A percentile compares a stretch with the other conserved stretches of the same genome.
Conservation (phyloP, 2,329 filamentous ascomycete species). For the Ascochyta rabiei region DNA sequence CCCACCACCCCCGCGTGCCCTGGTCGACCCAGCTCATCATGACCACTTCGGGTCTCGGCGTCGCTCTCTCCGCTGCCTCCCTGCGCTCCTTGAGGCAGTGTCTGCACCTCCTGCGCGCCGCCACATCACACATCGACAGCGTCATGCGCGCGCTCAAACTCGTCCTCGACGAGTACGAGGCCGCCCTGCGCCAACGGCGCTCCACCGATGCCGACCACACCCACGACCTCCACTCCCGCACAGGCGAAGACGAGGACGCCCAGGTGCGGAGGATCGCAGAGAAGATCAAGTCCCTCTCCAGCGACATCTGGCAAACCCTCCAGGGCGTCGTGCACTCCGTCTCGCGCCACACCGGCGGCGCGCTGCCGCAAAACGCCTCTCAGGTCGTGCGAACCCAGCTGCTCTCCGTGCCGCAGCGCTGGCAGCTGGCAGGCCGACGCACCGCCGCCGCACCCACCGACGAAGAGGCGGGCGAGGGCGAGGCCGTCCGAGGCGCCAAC, state of each 20-base stretch:
- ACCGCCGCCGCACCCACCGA: slow-evolving; percentile 3
- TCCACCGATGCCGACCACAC: slow-evolving; percentile 27
- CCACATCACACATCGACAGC: slow-evolving; percentile 79
- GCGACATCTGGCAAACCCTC: slow-evolving; percentile 60
- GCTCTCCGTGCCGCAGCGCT: slow-evolving; percentile 81
- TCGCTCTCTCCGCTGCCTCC: slow-evolving; percentile 90
- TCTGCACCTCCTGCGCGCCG: slow-evolving; percentile 77
- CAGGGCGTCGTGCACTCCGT: slow-evolving; percentile 84
- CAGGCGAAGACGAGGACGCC: slow-evolving; percentile 38
- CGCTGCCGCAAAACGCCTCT: slow-evolving; percentile 85
- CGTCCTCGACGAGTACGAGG: slow-evolving; percentile 81
- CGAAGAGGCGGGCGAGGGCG: slow-evolving; percentile 27
- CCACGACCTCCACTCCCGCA: slow-evolving; percentile 18
- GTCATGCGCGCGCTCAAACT: slow-evolving; percentile 76
- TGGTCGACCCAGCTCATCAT: slow-evolving; percentile 89
- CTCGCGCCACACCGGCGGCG: slow-evolving; percentile 88
- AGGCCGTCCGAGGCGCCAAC: slow-evolving; percentile 66
- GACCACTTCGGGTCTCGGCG: slow-evolving; percentile 86
- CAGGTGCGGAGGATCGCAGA: slow-evolving; percentile 70
- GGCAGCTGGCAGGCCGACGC: slow-evolving; percentile 70
- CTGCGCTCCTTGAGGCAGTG: slow-evolving; percentile 85
- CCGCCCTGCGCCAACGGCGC: slow-evolving; percentile 45
- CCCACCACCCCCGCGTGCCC: slow-evolving; percentile 50
- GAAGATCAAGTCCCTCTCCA: slow-evolving; percentile 69
- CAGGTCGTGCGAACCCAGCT: slow-evolving; percentile 83